Conservation (phyloP, 495 filamentous ascomycete species). For the Xylaria palmicola region DNA sequence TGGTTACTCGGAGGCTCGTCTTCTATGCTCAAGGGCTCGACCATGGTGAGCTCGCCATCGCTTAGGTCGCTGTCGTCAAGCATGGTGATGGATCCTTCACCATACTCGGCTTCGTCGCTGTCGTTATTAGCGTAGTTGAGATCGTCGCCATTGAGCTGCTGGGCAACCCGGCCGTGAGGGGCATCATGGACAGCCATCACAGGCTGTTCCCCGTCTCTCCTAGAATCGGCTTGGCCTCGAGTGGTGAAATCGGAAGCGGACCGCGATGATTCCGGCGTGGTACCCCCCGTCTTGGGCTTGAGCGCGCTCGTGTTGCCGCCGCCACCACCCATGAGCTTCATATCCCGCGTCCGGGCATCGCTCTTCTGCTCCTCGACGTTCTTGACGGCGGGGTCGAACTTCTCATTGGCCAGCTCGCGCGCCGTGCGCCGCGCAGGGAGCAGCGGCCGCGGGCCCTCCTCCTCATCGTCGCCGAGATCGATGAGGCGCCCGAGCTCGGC, state of each 20-base stretch:
- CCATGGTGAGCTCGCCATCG: slow-evolving; percentile 36
- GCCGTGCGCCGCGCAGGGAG: slow-evolving; percentile 22
- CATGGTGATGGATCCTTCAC: slow-evolving; percentile 24
- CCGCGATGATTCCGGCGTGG: background rate
- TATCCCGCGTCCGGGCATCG: slow-evolving; percentile 41
- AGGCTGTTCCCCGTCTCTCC: background rate
- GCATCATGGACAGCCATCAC: background rate
- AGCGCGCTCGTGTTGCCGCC: background rate
- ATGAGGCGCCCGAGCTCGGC: slow-evolving; percentile 36
- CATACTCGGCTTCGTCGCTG: slow-evolving; percentile 35
- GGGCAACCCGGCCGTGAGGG: background rate
- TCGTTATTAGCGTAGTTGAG: slow-evolving; percentile 30
- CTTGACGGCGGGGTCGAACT: slow-evolving; percentile 24
- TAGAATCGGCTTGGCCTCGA: background rate
- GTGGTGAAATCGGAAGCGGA: background rate
- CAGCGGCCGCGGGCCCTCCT: background rate
- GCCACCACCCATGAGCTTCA: slow-evolving; percentile 21
- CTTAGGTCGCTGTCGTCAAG: slow-evolving; percentile 41
- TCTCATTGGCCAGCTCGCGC: slow-evolving; percentile 11
- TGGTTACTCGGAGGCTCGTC: background rate
- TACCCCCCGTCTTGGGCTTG: no score
- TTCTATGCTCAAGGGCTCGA: slow-evolving; percentile 30
- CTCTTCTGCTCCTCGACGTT: slow-evolving; percentile 50
- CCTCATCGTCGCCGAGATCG: slow-evolving; percentile 49
- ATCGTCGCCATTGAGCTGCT: no score